Evolutionary conservation across 2,329 filamentous ascomycete genomes (phyloP).

Genomic region (Fusarium caatingaense): DNA sequence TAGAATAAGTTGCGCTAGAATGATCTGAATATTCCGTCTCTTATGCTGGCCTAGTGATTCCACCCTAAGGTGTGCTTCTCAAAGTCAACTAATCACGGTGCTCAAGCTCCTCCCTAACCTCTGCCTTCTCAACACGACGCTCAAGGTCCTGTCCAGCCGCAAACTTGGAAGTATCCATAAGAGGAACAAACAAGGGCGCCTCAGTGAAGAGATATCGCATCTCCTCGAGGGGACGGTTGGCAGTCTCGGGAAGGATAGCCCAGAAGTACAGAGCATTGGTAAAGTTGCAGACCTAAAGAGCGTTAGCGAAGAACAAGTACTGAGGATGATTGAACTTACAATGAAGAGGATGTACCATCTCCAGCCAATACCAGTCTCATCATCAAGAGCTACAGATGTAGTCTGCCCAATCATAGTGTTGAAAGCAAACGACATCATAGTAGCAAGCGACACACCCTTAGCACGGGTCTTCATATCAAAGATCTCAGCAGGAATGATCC

Average conservation of each 20-base stretch:
- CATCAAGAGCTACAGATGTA: constrained; percentile 63
- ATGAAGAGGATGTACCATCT: constrained; percentile 56
- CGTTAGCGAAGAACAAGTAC: not conserved
- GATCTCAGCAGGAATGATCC: constrained; percentile 73
- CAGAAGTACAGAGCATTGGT: constrained; percentile 65
- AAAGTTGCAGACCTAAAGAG: constrained; percentile 11
- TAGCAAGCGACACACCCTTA: constrained; percentile 78
- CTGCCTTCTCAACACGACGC: constrained; percentile 23
- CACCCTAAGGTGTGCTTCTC: not conserved
- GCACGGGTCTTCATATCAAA: constrained; percentile 80
- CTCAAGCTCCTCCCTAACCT: constrained; percentile 26
- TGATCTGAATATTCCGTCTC: not conserved
- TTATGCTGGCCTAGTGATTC: rapidly evolving
- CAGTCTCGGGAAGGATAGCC: constrained; percentile 73
- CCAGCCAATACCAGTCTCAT: constrained; percentile 53
- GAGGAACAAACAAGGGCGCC: constrained; percentile 23
- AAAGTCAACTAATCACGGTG: constrained; percentile 9
- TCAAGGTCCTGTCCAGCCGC: constrained; percentile 25
- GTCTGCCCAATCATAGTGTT: constrained; percentile 77
- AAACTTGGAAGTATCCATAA: constrained; percentile 43
- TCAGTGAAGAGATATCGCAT: constrained; percentile 58
- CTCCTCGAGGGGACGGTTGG: constrained; percentile 71
- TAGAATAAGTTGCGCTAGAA: not conserved
- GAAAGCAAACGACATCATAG: constrained; percentile 77
- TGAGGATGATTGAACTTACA: not conserved